phyloP scores from a whole-genome alignment of 768 basidiomycete genomes.

The Psilocybe sp. region DNA sequence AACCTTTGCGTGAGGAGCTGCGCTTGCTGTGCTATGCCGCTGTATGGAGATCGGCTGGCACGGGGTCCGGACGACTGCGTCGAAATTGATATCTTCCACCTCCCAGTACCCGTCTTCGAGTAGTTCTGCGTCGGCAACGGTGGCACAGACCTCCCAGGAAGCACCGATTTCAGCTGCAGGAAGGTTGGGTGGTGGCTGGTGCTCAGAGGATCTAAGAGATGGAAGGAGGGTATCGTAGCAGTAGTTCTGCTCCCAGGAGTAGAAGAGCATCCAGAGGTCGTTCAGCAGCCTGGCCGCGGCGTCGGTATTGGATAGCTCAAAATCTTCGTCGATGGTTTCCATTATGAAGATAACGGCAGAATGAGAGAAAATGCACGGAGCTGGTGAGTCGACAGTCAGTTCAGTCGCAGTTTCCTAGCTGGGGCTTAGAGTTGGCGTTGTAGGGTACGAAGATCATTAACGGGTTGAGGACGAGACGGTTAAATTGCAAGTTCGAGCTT shows the following conservation, averaged over 20 bases:
- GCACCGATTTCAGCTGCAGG: not conserved
- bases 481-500: too few relatives aligned
- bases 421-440: too few relatives aligned
- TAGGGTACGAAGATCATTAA: too few relatives aligned
- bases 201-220: not conserved
- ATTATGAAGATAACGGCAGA: too few relatives aligned
- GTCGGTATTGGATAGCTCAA: too few relatives aligned
- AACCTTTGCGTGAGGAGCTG: not conserved
- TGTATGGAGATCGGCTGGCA: not conserved
- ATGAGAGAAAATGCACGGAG: too few relatives aligned
- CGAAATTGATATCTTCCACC: not conserved
- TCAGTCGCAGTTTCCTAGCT: too few relatives aligned
- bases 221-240: slow-evolving; percentile 15
- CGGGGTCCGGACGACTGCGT: not conserved
- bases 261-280: slow-evolving; percentile 43
- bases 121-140: not conserved
- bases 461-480: too few relatives aligned
- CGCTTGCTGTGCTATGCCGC: not conserved
- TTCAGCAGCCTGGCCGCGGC: slow-evolving; percentile 3
- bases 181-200: not conserved
- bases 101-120: not conserved
- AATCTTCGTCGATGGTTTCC: too few relatives aligned
- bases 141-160: too few relatives aligned
- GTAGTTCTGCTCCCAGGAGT: slow-evolving; percentile 37
- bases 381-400: too few relatives aligned